These are phyloP conservation scores for Echinochloa phyllopogon DNA, from an alignment of 176 grass and related monocot species.

Conservation along the genomic window DNA sequence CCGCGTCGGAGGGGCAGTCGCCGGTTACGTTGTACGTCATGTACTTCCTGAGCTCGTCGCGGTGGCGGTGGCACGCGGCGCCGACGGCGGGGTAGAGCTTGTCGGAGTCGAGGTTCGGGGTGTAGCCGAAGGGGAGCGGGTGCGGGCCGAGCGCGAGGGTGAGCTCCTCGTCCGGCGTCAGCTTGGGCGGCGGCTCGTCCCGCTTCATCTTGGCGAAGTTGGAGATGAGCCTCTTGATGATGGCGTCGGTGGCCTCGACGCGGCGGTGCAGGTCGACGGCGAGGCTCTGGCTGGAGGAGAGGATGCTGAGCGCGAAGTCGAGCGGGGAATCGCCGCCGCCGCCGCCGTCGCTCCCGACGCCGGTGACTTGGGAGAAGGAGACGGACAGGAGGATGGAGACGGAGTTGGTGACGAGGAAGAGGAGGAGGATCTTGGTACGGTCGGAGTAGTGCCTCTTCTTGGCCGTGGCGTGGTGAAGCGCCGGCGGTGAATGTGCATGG, in stretches of 20 bases:
- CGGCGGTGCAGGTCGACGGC: conserved; percentile 35
- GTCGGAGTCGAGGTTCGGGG: conserved; percentile 46
- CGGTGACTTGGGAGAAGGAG: conserved; percentile 5
- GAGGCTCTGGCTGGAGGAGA: conserved; percentile 40
- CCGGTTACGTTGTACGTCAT: conserved; percentile 37
- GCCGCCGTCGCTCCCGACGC: not conserved
- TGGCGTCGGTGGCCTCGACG: conserved; percentile 17
- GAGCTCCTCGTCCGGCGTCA: conserved; percentile 43
- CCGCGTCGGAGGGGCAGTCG: conserved; percentile 47
- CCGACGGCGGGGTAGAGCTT: conserved; percentile 45
- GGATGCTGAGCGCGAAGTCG: conserved; percentile 17
- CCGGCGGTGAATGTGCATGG: conserved; percentile 3
- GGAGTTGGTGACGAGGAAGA: conserved; percentile 41
- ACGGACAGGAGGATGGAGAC: conserved; percentile 38
- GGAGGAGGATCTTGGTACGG: conserved; percentile 11
- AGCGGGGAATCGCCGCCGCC: conserved; percentile 5
- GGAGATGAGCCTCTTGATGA: conserved; percentile 37
- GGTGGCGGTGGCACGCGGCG: conserved; percentile 34
- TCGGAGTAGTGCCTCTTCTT: conserved; percentile 22
- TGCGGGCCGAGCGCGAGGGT: conserved; percentile 56
- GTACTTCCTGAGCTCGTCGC: conserved; percentile 39
- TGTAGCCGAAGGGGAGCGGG: conserved; percentile 56
- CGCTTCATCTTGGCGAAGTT: not conserved
- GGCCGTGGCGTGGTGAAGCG: not conserved
- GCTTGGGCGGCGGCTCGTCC: conserved; percentile 20